phyloP scores from a whole-genome alignment of 192 early-diverging fungal species.

The Backusella australiensis region DNA sequence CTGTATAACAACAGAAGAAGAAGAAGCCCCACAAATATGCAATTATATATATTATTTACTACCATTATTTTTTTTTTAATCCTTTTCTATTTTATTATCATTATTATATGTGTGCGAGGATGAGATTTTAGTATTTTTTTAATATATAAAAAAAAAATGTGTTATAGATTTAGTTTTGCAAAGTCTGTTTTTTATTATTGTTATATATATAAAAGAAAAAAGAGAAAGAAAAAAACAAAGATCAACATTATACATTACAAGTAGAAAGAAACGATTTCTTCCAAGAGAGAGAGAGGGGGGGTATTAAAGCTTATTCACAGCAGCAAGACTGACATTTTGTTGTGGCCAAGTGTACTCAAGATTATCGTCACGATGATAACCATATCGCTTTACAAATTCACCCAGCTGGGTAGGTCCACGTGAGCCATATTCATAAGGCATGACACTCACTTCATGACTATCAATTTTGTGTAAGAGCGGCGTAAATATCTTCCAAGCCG shows the following conservation, averaged over 20 bases:
- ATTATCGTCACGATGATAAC: slow-evolving; percentile 12
- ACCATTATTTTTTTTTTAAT: not conserved
- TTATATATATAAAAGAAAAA: not conserved
- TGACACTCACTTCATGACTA: slow-evolving; percentile 40
- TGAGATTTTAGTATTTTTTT: not conserved
- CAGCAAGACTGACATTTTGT: slow-evolving; percentile 2
- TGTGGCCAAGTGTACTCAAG: slow-evolving; percentile 7
- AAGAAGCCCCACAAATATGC: not conserved
- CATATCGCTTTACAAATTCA: slow-evolving; percentile 70
- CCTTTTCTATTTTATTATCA: not conserved
- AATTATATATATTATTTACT: not conserved
- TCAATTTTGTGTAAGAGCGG: slow-evolving; percentile 93
- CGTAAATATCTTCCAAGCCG: slow-evolving; percentile 98
- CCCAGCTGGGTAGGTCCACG: slow-evolving; percentile 77
- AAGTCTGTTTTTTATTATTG: not conserved
- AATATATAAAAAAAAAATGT: not conserved
- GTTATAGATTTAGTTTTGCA: not conserved
- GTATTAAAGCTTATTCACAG: slow-evolving; percentile 5
- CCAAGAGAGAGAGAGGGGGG: not conserved
- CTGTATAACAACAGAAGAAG: not conserved
- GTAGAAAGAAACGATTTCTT: not conserved
- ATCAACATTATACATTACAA: not conserved
- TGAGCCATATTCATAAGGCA: slow-evolving; percentile 78
- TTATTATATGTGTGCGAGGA: not conserved
- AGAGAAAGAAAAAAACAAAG: not conserved